Evolutionary conservation across 2,329 filamentous ascomycete genomes (phyloP).

Genomic region (Bertia moriformis): DNA sequence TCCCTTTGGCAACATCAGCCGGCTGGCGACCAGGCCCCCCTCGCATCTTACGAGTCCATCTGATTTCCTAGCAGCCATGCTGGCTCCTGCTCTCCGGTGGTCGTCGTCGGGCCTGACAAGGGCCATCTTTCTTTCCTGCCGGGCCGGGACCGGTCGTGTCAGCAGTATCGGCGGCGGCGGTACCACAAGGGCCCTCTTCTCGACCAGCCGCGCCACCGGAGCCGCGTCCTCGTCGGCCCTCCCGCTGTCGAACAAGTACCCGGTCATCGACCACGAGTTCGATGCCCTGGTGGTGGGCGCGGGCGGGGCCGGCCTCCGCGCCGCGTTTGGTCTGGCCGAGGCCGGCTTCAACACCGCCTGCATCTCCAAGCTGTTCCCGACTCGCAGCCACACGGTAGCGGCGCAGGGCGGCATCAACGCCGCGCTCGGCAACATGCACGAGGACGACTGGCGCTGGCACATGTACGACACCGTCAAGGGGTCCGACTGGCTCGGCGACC

Average conservation of each 20-base stretch:
- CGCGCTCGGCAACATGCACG: constrained; percentile 86
- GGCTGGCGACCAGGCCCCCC: too few species aligned
- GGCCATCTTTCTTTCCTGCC: too few species aligned
- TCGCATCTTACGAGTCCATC: too few species aligned
- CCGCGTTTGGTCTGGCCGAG: constrained; percentile 74
- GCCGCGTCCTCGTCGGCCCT: too few species aligned
- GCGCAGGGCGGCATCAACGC: constrained; percentile 77
- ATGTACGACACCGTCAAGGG: constrained; percentile 99
- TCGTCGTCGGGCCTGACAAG: too few species aligned
- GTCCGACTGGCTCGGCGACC: constrained; percentile 92
- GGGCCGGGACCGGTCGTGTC: too few species aligned
- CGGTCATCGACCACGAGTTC: constrained; percentile 96
- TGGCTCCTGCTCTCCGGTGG: too few species aligned
- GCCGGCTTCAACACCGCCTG: constrained; percentile 82
- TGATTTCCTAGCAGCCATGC: too few species aligned
- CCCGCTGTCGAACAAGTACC: constrained; percentile 78
- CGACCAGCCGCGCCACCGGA: too few species aligned
- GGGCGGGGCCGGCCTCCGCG: constrained; percentile 67
- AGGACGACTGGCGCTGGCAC: constrained; percentile 98
- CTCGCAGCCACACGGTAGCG: constrained; percentile 71
- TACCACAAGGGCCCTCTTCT: too few species aligned
- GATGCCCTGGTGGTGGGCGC: constrained; percentile 90
- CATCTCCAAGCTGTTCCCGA: constrained; percentile 77
- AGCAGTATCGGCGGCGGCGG: too few species aligned
- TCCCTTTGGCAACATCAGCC: too few species aligned